Evolutionary conservation across 441 rosid species (phyloP).

Genomic region (Arabidopsis lyrata): DNA sequence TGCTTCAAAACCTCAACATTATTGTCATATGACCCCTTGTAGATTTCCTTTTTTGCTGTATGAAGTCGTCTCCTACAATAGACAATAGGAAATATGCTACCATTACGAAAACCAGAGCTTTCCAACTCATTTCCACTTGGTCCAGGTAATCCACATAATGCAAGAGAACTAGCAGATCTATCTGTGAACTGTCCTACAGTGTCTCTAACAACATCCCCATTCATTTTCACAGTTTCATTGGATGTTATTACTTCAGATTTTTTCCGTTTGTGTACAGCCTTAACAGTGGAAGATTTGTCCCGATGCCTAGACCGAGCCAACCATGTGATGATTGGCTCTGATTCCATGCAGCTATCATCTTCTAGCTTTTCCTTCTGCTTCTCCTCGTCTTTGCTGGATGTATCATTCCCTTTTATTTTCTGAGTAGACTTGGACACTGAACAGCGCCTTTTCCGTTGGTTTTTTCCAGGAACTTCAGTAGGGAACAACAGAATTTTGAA

Average conservation of each 20-base stretch:
- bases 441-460: constrained; percentile 52
- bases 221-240: constrained; percentile 41
- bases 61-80: constrained; percentile 84
- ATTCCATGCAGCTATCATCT: constrained; percentile 73
- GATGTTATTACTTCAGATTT: constrained; percentile 42
- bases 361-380: constrained; percentile 49
- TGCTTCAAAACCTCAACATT: constrained; percentile 41
- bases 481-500: constrained; percentile 87
- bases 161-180: constrained; percentile 46
- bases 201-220: constrained; percentile 43
- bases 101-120: constrained; percentile 45
- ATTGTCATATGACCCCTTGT: constrained; percentile 30
- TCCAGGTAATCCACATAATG: constrained; percentile 47
- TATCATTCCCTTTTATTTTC: constrained; percentile 50
- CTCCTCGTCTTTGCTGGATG: constrained; percentile 49
- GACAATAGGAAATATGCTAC: constrained; percentile 68
- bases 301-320: constrained; percentile 70
- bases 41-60: constrained; percentile 44
- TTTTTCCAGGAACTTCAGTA: constrained; percentile 72
- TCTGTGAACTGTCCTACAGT: constrained; percentile 43
- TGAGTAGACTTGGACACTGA: constrained; percentile 47
- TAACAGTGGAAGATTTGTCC: constrained; percentile 63
- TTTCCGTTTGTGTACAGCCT: constrained; percentile 61
- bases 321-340: constrained; percentile 96
- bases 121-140: constrained; percentile 50